Percentiles rank a stretch among this genome's conserved stretches.
Conservation (phyloP, 768 basidiomycete species). For the Arthromyces matolae region DNA sequence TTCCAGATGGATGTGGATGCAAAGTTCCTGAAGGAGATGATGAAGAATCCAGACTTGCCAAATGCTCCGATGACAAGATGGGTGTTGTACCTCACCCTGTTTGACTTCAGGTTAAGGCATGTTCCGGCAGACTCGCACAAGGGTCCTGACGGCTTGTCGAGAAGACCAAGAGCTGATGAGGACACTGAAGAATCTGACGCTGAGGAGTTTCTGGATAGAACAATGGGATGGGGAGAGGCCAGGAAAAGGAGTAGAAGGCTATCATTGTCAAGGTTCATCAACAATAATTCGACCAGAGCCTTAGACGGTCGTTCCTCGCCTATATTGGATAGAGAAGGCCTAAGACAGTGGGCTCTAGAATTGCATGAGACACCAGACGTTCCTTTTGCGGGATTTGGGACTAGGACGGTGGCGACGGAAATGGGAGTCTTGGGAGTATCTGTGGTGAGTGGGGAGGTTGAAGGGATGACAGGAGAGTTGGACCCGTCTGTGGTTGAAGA, state of each 20-base stretch:
- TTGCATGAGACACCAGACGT: neutral
- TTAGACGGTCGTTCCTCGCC: no score
- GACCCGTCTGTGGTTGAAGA: neutral
- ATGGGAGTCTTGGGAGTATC: neutral
- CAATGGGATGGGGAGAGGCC: no score
- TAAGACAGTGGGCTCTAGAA: no score
- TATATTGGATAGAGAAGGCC: no score
- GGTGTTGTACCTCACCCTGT: slow-evolving; percentile 31
- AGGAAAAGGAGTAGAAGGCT: neutral
- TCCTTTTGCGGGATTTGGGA: neutral
- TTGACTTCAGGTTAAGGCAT: slow-evolving; percentile 33
- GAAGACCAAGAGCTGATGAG: no score
- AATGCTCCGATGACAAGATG: slow-evolving; percentile 35
- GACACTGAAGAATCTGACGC: no score
- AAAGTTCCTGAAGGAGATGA: slow-evolving; percentile 33
- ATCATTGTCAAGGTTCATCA: neutral
- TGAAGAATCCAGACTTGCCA: slow-evolving; percentile 33
- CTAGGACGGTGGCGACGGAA: neutral
- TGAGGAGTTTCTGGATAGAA: neutral
- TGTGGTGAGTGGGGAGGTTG: neutral
- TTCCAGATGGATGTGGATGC: no score
- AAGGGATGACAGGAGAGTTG: neutral
- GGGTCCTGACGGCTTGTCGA: no score
- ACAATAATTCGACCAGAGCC: no score
- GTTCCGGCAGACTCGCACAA: slow-evolving; percentile 26